Conservation (phyloP, 2,329 filamentous ascomycete genomes). For the Calonectria henricotiae region DNA sequence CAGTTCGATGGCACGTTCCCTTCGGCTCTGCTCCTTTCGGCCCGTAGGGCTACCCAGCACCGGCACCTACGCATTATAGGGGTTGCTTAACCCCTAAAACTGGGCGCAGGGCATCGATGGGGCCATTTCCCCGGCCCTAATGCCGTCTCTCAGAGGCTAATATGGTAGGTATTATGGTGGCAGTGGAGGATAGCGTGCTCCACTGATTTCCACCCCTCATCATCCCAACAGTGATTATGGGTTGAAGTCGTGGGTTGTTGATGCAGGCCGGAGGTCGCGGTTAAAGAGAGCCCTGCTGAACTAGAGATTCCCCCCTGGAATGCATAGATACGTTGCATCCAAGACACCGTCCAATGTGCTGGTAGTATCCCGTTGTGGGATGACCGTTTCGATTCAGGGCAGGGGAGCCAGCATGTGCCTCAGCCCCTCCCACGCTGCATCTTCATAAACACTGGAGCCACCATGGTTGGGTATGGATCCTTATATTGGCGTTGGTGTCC, state of each 20-base stretch:
- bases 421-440: conserved; percentile 23
- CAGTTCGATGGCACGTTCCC: conserved; percentile 15
- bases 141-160: conserved; percentile 1
- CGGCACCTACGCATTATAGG: not conserved
- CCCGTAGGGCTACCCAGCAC: conserved; percentile 2
- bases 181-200: conserved; percentile 10
- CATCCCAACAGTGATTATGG: not conserved
- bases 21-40: conserved; percentile 3
- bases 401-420: conserved; percentile 23
- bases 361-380: conserved; percentile 8
- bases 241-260: not conserved
- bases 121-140: conserved; percentile 14
- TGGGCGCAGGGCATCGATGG: not conserved
- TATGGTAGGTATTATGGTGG: not conserved
- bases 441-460: conserved; percentile 27
- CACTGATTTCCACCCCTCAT: conserved; percentile 19
- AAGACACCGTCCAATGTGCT: conserved; percentile 1
- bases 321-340: conserved; percentile 33
- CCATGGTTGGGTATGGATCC: conserved; percentile 24
- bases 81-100: conserved; percentile 19
- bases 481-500: conserved; percentile 31
- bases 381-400: conserved; percentile 12
- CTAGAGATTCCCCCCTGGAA: not conserved
- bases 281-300: not conserved
- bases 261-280: conserved; percentile 1